These are phyloP conservation scores for Sclerotinia nivalis DNA, from an alignment of 2,329 filamentous ascomycete species.

Conservation along the genomic window DNA sequence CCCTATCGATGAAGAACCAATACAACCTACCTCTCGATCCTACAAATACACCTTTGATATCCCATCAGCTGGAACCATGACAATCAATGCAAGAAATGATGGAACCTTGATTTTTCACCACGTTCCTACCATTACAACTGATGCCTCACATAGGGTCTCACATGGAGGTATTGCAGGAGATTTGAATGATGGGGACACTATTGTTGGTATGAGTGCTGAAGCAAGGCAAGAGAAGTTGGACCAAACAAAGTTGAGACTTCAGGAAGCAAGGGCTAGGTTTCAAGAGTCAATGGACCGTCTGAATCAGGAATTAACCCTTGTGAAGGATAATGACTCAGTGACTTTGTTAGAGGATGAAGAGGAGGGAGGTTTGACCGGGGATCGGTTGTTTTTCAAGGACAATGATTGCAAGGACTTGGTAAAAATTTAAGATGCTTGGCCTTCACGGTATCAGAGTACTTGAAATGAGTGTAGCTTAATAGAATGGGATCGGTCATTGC, in stretches of 20 bases:
- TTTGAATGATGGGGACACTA: neutral
- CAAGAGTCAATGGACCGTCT: slow-evolving; percentile 8
- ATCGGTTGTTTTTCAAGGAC: neutral
- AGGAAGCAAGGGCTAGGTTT: neutral
- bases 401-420: slow-evolving; percentile 2
- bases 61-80: neutral
- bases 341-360: neutral
- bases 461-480: too few relatives aligned
- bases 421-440: neutral
- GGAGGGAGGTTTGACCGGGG: neutral
- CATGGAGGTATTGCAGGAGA: neutral
- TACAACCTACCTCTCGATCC: neutral
- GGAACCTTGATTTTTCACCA: neutral
- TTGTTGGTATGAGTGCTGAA: neutral
- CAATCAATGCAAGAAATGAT: neutral
- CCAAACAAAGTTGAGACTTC: slow-evolving; percentile 2
- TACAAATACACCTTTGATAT: slow-evolving; percentile 5
- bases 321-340: neutral
- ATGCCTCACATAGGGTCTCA: neutral
- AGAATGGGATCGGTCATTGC: too few relatives aligned
- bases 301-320: slow-evolving; percentile 2
- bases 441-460: neutral
- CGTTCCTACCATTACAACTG: neutral
- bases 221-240: neutral
- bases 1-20: neutral